These are phyloP conservation scores for Metschnikowia matae DNA, from an alignment of 805 yeast genomes.

Conservation along the genomic window DNA sequence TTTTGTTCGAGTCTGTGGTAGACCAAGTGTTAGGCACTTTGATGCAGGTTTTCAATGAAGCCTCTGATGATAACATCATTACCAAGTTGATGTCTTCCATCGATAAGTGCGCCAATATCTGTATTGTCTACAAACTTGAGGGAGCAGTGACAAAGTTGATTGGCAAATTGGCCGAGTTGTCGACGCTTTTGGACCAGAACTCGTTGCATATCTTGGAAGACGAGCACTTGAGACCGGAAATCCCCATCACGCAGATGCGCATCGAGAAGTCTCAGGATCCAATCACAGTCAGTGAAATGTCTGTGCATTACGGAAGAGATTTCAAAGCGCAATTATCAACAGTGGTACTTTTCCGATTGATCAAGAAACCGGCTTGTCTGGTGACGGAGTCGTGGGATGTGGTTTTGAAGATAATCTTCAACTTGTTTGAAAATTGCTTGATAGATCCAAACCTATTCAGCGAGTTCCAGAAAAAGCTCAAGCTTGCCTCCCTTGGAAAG, in stretches of 20 bases:
- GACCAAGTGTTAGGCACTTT: slow-evolving; percentile 66
- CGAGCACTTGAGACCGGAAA: slow-evolving; percentile 25
- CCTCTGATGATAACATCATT: slow-evolving; percentile 85
- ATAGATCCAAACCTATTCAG: slow-evolving; percentile 58
- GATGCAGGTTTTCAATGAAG: slow-evolving; percentile 76
- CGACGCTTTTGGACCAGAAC: slow-evolving; percentile 53
- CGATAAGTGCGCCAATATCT: slow-evolving; percentile 78
- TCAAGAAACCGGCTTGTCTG: slow-evolving; percentile 52
- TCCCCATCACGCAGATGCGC: slow-evolving; percentile 34
- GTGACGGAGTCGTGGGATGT: slow-evolving; percentile 58
- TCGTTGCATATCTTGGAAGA: slow-evolving; percentile 13
- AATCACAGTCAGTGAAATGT: slow-evolving; percentile 73
- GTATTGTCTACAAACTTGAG: slow-evolving; percentile 56
- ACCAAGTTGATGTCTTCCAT: slow-evolving; percentile 83
- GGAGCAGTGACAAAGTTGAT: slow-evolving; percentile 62
- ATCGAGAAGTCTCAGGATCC: slow-evolving; percentile 52
- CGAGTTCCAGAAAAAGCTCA: slow-evolving; percentile 57
- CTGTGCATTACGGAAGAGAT: slow-evolving; percentile 83
- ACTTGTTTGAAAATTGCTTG: slow-evolving; percentile 68
- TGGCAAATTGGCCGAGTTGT: slow-evolving; percentile 61
- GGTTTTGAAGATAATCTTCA: slow-evolving; percentile 55
- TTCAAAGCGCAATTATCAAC: slow-evolving; percentile 89
- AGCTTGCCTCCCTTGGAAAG: slow-evolving; percentile 50
- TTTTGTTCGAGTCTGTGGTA: slow-evolving; percentile 62
- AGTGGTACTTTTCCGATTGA: slow-evolving; percentile 76